Evolutionary conservation across 306 rosid species (phyloP).

Genomic region (Acmispon strigosus): DNA sequence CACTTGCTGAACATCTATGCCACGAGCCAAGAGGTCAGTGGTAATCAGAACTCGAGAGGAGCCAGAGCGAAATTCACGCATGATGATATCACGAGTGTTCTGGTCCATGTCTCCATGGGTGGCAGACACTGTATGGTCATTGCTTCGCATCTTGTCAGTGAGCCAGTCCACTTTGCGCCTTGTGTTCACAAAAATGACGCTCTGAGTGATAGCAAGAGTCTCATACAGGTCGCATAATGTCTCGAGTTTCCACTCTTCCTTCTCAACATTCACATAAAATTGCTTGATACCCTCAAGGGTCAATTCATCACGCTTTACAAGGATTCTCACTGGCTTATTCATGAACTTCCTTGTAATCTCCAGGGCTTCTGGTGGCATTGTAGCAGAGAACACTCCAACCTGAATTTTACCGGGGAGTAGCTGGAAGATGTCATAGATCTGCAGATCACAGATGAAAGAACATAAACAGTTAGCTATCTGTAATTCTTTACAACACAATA

Average conservation of each 20-base stretch:
- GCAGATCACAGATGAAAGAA: slow-evolving; percentile 19
- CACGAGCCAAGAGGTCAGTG: slow-evolving; percentile 93
- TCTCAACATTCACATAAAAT: slow-evolving; percentile 76
- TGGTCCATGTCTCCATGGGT: slow-evolving; percentile 99
- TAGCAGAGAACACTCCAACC: slow-evolving; percentile 94
- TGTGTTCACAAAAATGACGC: slow-evolving; percentile 88
- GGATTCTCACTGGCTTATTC: slow-evolving; percentile 92
- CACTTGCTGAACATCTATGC: slow-evolving; percentile 93
- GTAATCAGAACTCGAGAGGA: slow-evolving; percentile 91
- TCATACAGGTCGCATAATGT: slow-evolving; percentile 87
- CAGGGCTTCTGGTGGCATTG: slow-evolving; percentile 96
- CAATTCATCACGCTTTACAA: slow-evolving; percentile 88
- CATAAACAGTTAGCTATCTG: not conserved
- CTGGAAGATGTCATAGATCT: slow-evolving; percentile 95
- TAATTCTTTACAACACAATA: not conserved
- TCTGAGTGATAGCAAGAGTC: slow-evolving; percentile 86
- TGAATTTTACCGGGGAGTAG: slow-evolving; percentile 78
- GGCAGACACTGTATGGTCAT: slow-evolving; percentile 89
- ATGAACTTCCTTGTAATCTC: slow-evolving; percentile 92
- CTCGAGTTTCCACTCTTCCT: slow-evolving; percentile 94
- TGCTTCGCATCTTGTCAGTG: slow-evolving; percentile 86
- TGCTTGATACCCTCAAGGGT: slow-evolving; percentile 96
- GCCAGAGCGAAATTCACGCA: slow-evolving; percentile 94
- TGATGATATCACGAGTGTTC: slow-evolving; percentile 83
- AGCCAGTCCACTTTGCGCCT: slow-evolving; percentile 99